phyloP scores from a whole-genome alignment of 257 asterid genomes.

The Scutellaria barbata region DNA sequence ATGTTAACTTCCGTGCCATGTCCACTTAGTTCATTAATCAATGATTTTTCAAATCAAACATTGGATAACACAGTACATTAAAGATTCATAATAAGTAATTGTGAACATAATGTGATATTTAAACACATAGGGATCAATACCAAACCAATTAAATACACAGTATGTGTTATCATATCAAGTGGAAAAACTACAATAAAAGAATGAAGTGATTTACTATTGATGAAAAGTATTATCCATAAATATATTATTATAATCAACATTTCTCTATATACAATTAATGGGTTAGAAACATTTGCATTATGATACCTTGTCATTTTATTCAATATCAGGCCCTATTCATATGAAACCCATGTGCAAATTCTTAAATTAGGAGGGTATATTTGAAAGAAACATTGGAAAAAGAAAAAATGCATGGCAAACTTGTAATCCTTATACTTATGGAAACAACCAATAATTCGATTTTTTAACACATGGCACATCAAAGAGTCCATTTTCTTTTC shows the following conservation, averaged over 20 bases:
- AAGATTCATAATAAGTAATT: too few relatives aligned
- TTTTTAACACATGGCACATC: constrained; percentile 4
- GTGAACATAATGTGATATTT: too few relatives aligned
- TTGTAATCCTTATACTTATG: constrained; percentile 10
- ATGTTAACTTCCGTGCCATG: background rate
- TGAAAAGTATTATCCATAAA: too few relatives aligned
- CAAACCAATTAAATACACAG: too few relatives aligned
- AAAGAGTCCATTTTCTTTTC: constrained; percentile 18
- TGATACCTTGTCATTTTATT: background rate
- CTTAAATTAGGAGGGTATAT: constrained; percentile 1
- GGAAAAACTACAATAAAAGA: background rate
- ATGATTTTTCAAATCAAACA: too few relatives aligned
- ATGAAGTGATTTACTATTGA: background rate
- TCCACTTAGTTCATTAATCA: background rate
- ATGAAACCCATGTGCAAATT: background rate
- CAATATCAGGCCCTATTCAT: too few relatives aligned
- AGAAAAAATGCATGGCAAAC: background rate
- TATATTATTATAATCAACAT: background rate
- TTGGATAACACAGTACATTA: too few relatives aligned
- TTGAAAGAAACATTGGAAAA: background rate
- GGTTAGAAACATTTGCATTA: too few relatives aligned
- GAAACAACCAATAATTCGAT: constrained; percentile 14
- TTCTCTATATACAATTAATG: background rate
- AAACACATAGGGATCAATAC: too few relatives aligned
- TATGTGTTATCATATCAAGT: background rate